Base-by-base conservation (phyloP, 768 basidiomycete genomes). In the Russula sp. region DNA sequence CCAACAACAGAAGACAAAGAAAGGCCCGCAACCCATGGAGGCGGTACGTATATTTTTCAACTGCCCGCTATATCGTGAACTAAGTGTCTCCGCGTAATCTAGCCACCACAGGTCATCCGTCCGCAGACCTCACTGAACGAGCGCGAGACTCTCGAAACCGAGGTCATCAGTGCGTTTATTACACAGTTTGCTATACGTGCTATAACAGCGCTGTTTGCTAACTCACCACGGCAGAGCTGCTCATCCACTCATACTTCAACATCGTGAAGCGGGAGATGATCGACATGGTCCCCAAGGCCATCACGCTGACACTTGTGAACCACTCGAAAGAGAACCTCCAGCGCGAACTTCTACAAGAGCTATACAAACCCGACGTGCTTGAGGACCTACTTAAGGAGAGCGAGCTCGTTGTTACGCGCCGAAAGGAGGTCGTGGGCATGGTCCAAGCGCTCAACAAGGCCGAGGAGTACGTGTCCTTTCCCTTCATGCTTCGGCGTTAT, bases 211-310 rank as follows among this genome's bases (percentile, higher is more conserved):
- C 56, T 56, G n/a, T 59, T 64, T 47, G 20, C 27, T 10, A 13
- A 56, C 32, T 40, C 7, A 6, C 44, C 3, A 3, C 45, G 45
- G 35, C 71, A 95, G 94, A 99, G 76, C 82, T 98, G 52, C 85
- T 99, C 71, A 98, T 98, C 70, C 83, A 90, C 73, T 97, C 94
- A 4, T 98, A 98, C 76, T 98, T 90, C 82, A 94, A 97, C 77
- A 94, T 98, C 68, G 93, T 98, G 59, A 98, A 99, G 78, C 88
- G 95, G 62, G 96, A 98, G 76, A 94, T 98, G 91, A 98, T 98
- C 70, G 96, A 98, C 76, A 97, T 97, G 94, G 91, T 98, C 31
- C 96, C 96, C 8, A 99, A 99, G 75, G 92, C 92, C 18, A 93
- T 97, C 73, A 85, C 89, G 10, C 77, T 91, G 66, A 98, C 92